A percentile compares a stretch with the other conserved stretches of the same genome.
These are phyloP conservation scores for Huntiella bhutanensis DNA, from an alignment of 2,329 filamentous ascomycete species.

Conservation along the genomic window DNA sequence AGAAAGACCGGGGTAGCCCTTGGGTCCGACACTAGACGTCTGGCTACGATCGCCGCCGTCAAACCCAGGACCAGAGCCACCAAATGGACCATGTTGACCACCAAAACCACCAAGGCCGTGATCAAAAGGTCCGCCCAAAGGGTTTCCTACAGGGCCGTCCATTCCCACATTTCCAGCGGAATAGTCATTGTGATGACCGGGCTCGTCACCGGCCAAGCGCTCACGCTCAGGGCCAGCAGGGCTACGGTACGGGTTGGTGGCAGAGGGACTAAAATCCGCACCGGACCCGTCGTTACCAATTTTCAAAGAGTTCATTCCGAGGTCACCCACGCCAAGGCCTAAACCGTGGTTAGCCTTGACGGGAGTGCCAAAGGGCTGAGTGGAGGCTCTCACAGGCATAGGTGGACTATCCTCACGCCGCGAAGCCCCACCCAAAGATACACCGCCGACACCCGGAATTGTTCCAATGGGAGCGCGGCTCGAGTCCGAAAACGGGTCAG, in stretches of 20 bases:
- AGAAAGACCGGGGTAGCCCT: conserved; percentile 46
- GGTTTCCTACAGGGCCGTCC: conserved; percentile 3
- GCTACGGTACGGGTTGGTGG: conserved; percentile 92
- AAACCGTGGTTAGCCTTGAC: conserved; percentile 26
- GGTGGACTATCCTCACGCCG: conserved; percentile 44
- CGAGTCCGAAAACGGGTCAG: conserved; percentile 58
- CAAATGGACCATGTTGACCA: conserved; percentile 30
- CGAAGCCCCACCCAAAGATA: conserved; percentile 29
- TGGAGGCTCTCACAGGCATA: conserved; percentile 15
- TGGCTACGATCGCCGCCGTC: conserved; percentile 79
- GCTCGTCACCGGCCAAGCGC: conserved; percentile 20
- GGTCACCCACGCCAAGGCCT: conserved; percentile 21
- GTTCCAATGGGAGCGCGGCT: conserved; percentile 20
- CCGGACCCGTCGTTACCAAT: conserved; percentile 27
- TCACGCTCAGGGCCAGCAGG: conserved; percentile 55
- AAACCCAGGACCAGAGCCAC: conserved; percentile 22
- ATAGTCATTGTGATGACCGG: conserved; percentile 25
- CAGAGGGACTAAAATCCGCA: conserved; percentile 72
- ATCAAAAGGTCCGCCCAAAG: conserved; percentile 12
- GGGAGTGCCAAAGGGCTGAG: conserved; percentile 22
- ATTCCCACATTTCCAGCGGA: background rate
- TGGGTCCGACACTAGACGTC: conserved; percentile 70
- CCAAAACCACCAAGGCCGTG: conserved; percentile 33
- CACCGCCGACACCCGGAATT: background rate
- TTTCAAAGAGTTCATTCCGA: conserved; percentile 42